Evolutionary conservation across 306 rosid genomes (phyloP), one percentile per base, ranked within the genome.

Genomic region (Leucaena leucocephala): DNA sequence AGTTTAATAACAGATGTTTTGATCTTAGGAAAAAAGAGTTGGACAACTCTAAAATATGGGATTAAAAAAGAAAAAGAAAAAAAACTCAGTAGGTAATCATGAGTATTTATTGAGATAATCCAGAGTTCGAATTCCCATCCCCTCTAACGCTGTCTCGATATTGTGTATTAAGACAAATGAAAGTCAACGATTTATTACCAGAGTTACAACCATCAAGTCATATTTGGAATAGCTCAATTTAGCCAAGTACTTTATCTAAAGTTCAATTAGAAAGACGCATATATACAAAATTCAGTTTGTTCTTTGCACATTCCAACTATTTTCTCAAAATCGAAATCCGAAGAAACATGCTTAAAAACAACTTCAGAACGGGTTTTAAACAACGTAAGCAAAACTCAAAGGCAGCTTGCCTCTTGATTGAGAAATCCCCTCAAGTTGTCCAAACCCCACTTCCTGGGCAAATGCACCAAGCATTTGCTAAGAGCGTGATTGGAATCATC

Each of bases 401-500:
- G 73, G 2, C 58, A 10, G 81, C 87, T 81, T 72, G 83, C 99
- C 91, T 90, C 83, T 10, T 91, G 86, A 27, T 27, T 81, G 78
- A 91, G 91, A 50, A 89, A 90, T 22, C 35, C 81, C 79, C 77
- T 89, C 81, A 93, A 80, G 67, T 84, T 76, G 34, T 92, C 97
- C 2, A 93, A 90, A 68, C 58, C 50, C 99, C 99, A 95, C 54
- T 84, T 93, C 80, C 83, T 83, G 16, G 96, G 99, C 66, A 95
- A 81, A 85, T 93, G 97, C 69, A 93, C 89, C 81, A 95, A 78
- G 82, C 98, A 95, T 81, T 90, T 95, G 61, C 89, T 89, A 7
- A 91, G 86, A 64, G 46, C 86, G 13, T 81, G 76, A 54, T 55
- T 57, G 40, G 84, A 61, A n/a, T 67, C 72, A 5, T 9, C 50